Percentiles rank a stretch among this genome's conserved stretches.
phyloP scores from a whole-genome alignment of 495 filamentous ascomycete genomes.

The Xylaria sp. region DNA sequence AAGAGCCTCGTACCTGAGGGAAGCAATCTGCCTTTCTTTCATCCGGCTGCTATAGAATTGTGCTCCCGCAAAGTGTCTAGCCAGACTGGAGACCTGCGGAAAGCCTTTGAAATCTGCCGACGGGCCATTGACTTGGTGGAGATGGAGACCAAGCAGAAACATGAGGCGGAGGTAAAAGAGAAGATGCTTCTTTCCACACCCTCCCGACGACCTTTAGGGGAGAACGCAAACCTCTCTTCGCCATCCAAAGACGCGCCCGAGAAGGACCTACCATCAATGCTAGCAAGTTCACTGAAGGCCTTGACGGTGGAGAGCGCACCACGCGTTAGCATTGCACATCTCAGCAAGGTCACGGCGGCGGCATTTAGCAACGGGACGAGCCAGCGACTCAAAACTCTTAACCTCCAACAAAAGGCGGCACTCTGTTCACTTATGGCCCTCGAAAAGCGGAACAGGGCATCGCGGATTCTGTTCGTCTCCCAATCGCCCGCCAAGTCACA shows the following conservation, averaged over 20 bases:
- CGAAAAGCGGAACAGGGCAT: constrained; percentile 66
- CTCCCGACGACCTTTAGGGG: constrained; percentile 50
- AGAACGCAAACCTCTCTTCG: constrained; percentile 55
- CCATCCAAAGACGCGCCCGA: constrained; percentile 55
- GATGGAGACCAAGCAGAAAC: constrained; percentile 74
- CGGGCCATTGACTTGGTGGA: constrained; percentile 90
- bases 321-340: constrained; percentile 84
- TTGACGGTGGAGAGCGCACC: constrained; percentile 81
- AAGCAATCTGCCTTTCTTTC: constrained; percentile 83
- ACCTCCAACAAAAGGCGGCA: constrained; percentile 95
- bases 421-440: constrained; percentile 85
- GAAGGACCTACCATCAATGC: constrained; percentile 39
- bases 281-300: constrained; percentile 58
- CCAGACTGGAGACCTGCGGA: constrained; percentile 91
- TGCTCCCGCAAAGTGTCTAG: constrained; percentile 92
- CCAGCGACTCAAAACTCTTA: constrained; percentile 83
- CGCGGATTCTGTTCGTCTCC: constrained; percentile 47
- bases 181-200: constrained; percentile 55
- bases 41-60: constrained; percentile 90
- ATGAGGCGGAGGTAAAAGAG: constrained; percentile 60
- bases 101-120: constrained; percentile 93
- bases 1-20: constrained; percentile 68
- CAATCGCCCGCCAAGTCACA: constrained; percentile 51
- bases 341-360: constrained; percentile 85
- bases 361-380: constrained; percentile 84